A percentile compares a stretch with the other conserved stretches of the same genome.
These are phyloP conservation scores for Ilyonectria mors-panacis DNA, from an alignment of 2,329 filamentous ascomycete genomes.

Conservation along the genomic window DNA sequence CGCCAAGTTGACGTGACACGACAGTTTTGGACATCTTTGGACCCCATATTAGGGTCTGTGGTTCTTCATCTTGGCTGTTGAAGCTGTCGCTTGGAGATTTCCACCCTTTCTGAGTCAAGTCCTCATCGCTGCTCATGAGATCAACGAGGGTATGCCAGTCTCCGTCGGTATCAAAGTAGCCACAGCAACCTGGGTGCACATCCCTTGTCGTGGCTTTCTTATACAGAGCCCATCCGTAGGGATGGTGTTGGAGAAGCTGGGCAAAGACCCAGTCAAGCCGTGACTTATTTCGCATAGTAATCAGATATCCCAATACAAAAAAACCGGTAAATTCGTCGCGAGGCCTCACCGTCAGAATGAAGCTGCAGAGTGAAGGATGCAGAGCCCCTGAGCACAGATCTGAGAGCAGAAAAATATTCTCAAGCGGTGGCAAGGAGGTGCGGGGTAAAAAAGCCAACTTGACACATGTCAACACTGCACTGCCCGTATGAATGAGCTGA, in stretches of 20 bases:
- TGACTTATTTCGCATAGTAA: background rate
- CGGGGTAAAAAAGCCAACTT: too few species aligned
- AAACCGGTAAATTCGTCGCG: background rate
- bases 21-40: background rate
- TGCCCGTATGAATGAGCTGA: too few species aligned
- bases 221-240: slow-evolving; percentile 7
- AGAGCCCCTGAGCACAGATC: background rate
- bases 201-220: background rate
- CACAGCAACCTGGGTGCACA: background rate
- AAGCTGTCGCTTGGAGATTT: background rate
- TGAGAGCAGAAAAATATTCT: too few species aligned
- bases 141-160: slow-evolving; percentile 5
- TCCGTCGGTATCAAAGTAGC: slow-evolving; percentile 5
- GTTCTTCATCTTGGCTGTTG: background rate
- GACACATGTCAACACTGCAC: too few species aligned
- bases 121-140: background rate
- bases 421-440: too few species aligned
- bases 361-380: background rate
- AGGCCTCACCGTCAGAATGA: background rate
- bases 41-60: background rate
- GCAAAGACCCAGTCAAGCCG: slow-evolving; percentile 5
- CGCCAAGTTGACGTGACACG: background rate
- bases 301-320: background rate
- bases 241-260: background rate
- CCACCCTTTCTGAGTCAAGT: background rate